Base-by-base conservation (phyloP, 1,139 yeast species). In the Candida sp. region DNA sequence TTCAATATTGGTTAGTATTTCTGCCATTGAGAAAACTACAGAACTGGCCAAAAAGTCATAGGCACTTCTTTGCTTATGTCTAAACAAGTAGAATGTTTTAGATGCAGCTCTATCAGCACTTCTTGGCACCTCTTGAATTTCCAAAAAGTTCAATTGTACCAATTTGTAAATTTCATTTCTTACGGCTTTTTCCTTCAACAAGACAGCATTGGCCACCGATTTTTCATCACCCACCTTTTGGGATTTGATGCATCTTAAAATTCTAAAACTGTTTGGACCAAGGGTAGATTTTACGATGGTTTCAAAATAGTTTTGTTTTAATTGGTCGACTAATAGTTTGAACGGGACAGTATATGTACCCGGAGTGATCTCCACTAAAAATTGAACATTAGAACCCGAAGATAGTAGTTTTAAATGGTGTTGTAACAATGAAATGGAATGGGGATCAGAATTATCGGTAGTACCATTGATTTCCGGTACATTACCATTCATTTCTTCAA, bases 81-180 rank as follows among this genome's bases (percentile, higher is more conserved):
- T 79, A 75, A 89, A 93, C 39, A 93, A 75, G 58, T 82, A 93
- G 38, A 86, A 85, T 1, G 97, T 85, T 53, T 95, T 82, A 36
- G 89, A 83, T 0, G 98, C 97, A 2, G 96, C 93, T 50, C 99
- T 76, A 61, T 91, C 98, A 29, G 84, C 85, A 32, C 96, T 85
- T 57, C 95, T 79, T 6, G 99, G 98, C 29, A 93, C 87, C 66
- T 95, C 99, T 62, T 93, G 98, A 38, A 85, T 75, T 59, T 85
- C 90, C 22, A 84, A 65, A 15, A 83, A 72, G 52, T 84, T 83
- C 52, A 79, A 73, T 41, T 74, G 77, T 21, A 82, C 68, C 42
- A 85, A 61, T 37, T 75, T 74, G 43, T 81, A 76, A 34, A 84
- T 62, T 43, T 82, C 79, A 38, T 79, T 81, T 48, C 97, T 75